phyloP scores from a whole-genome alignment of 768 basidiomycete species.

The Leccinum broughii region DNA sequence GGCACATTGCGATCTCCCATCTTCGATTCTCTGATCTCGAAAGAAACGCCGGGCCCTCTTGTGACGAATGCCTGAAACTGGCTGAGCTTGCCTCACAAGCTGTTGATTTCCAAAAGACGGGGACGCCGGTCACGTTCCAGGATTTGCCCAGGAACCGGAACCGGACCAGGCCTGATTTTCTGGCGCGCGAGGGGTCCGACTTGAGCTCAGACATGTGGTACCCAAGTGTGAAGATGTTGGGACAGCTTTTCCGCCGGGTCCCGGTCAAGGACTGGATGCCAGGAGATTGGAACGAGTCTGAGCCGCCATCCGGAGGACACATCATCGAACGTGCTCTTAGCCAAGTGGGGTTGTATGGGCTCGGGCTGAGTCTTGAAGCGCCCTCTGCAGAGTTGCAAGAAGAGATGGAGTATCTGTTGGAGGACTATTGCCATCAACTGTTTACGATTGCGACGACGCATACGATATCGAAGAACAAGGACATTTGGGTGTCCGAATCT shows the following conservation, averaged over 20 bases:
- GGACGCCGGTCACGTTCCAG: slow-evolving; percentile 39
- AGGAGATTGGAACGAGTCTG: slow-evolving; percentile 14
- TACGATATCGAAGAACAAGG: slow-evolving; percentile 38
- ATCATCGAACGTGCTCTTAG: slow-evolving; percentile 29
- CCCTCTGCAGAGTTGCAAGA: slow-evolving; percentile 31
- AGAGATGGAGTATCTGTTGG: slow-evolving; percentile 40
- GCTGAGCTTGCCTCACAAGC: slow-evolving; percentile 49
- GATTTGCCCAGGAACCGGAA: slow-evolving; percentile 34
- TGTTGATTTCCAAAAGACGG: slow-evolving; percentile 50
- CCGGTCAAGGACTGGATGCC: slow-evolving; percentile 37
- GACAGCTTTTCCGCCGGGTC: slow-evolving; percentile 46
- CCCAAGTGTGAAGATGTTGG: slow-evolving; percentile 43
- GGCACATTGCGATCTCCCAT: slow-evolving; percentile 43
- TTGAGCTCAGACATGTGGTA: slow-evolving; percentile 34
- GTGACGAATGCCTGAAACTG: slow-evolving; percentile 39
- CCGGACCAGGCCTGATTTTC: slow-evolving; percentile 41
- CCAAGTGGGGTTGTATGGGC: slow-evolving; percentile 25
- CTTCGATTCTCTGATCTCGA: slow-evolving; percentile 45
- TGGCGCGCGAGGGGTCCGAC: slow-evolving; percentile 41
- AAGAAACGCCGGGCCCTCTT: slow-evolving; percentile 27
- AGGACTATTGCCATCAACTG: slow-evolving; percentile 38
- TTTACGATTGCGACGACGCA: slow-evolving; percentile 36
- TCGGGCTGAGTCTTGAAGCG: slow-evolving; percentile 32
- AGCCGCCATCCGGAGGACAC: slow-evolving; percentile 30
- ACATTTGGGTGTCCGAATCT: slow-evolving; percentile 39